These are phyloP conservation scores for Trichophyton benhamiae DNA, from an alignment of 2,329 filamentous ascomycete genomes.

Conservation along the genomic window DNA sequence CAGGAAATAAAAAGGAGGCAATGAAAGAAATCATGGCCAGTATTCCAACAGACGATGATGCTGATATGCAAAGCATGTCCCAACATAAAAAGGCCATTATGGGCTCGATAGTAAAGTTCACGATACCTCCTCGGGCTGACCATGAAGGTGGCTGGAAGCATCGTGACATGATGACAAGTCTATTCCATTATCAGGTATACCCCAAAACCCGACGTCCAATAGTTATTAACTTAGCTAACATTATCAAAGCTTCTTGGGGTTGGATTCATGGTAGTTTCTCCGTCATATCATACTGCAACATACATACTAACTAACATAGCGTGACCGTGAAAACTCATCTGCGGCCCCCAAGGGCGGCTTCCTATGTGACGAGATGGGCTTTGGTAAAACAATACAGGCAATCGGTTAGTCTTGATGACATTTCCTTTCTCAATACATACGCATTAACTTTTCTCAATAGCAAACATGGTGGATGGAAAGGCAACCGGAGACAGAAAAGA, in stretches of 20 bases:
- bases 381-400: conserved; percentile 30
- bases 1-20: conserved; percentile 20
- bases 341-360: conserved; percentile 24
- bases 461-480: conserved; percentile 28
- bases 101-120: conserved; percentile 22
- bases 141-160: conserved; percentile 23
- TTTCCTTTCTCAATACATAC: conserved; percentile 4
- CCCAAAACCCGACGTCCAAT: not conserved
- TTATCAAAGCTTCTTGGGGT: conserved; percentile 20
- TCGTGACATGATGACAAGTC: conserved; percentile 21
- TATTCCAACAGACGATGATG: conserved; percentile 20
- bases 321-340: conserved; percentile 20
- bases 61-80: conserved; percentile 16
- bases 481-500: conserved; percentile 12
- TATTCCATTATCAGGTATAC: conserved; percentile 27
- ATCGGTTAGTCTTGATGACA: conserved; percentile 17
- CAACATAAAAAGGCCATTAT: conserved; percentile 19
- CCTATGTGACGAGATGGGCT: conserved; percentile 32
- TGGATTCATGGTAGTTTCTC: conserved; percentile 23
- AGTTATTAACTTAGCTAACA: conserved; percentile 1
- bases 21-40: conserved; percentile 22
- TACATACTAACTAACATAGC: conserved; percentile 14
- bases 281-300: not conserved
- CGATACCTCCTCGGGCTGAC: conserved; percentile 17
- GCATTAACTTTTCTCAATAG: conserved; percentile 11